A percentile compares a stretch with the other conserved stretches of the same genome.
Evolutionary conservation across 2,329 filamentous ascomycete genomes (phyloP).

Genomic region (Calonectria montana): DNA sequence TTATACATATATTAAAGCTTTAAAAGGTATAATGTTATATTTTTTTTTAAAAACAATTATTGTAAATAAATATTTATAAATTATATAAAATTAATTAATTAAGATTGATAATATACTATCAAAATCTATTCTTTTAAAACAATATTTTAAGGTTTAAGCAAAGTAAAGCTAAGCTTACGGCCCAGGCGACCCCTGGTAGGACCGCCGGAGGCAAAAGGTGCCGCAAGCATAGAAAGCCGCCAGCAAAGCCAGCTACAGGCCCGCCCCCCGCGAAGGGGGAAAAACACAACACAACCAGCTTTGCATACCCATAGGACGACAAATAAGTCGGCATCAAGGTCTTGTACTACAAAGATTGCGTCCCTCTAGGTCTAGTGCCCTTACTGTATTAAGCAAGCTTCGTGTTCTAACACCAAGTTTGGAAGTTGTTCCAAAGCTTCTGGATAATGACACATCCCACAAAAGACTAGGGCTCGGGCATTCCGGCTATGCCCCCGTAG

Average conservation of each 20-base stretch:
- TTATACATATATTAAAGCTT: background rate
- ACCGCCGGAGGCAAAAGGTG: background rate
- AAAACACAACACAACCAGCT: too few relatives aligned
- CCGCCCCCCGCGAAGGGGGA: too few relatives aligned
- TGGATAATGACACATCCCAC: too few relatives aligned
- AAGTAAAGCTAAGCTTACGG: background rate
- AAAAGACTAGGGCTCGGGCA: too few relatives aligned
- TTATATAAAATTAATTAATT: background rate
- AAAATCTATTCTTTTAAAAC: background rate
- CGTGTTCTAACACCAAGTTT: too few relatives aligned
- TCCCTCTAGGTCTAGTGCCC: too few relatives aligned
- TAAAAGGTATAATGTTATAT: background rate
- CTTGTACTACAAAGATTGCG: too few relatives aligned
- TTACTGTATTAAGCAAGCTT: too few relatives aligned
- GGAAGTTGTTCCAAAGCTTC: too few relatives aligned
- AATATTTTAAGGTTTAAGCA: background rate
- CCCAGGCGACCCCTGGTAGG: background rate
- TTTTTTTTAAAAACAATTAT: background rate
- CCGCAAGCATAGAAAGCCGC: background rate
- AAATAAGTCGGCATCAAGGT: too few relatives aligned
- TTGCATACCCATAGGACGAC: too few relatives aligned
- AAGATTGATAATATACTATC: background rate
- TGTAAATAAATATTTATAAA: background rate
- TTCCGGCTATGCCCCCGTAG: background rate
- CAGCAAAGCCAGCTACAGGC: background rate